Conservation (phyloP, 768 basidiomycete genomes). For the Trametes punicea region DNA sequence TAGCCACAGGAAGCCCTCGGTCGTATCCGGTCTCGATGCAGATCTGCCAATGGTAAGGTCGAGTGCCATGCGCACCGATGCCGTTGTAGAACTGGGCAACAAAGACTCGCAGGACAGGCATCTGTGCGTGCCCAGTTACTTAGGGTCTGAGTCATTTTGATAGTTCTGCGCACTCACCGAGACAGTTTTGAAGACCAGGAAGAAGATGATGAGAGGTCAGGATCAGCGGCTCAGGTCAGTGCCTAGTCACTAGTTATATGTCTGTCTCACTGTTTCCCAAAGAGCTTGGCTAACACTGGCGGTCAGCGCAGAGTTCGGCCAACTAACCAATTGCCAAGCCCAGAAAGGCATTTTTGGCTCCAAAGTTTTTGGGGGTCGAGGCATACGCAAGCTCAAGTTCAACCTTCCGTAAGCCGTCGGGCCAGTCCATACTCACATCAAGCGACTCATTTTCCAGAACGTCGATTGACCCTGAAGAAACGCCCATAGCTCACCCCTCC, state of each 20-base stretch:
- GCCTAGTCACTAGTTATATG: too few relatives aligned
- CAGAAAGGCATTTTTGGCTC: background rate
- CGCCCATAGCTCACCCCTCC: too few relatives aligned
- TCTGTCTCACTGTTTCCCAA: too few relatives aligned
- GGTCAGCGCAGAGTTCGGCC: background rate
- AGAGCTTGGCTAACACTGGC: background rate
- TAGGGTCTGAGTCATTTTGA: background rate
- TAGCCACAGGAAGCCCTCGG: background rate
- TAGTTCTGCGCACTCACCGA: too few relatives aligned
- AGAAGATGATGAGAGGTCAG: too few relatives aligned
- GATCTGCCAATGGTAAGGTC: slow-evolving; percentile 11
- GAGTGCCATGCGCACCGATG: background rate
- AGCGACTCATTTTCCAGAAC: background rate
- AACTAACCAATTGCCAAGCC: background rate
- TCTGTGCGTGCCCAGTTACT: too few relatives aligned
- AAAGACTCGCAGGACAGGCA: slow-evolving; percentile 1
- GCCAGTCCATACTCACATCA: background rate
- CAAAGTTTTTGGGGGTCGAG: background rate
- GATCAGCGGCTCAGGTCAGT: too few relatives aligned
- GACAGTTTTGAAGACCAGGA: too few relatives aligned
- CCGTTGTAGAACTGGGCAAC: slow-evolving; percentile 13
- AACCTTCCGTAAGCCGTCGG: background rate
- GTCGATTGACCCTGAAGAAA: background rate
- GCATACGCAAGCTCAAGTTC: background rate
- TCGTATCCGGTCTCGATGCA: slow-evolving; percentile 2